Percentiles rank a stretch among this genome's conserved stretches.
Evolutionary conservation across 805 yeast species (phyloP).

Genomic region (Saturnispora kantuleensis): DNA sequence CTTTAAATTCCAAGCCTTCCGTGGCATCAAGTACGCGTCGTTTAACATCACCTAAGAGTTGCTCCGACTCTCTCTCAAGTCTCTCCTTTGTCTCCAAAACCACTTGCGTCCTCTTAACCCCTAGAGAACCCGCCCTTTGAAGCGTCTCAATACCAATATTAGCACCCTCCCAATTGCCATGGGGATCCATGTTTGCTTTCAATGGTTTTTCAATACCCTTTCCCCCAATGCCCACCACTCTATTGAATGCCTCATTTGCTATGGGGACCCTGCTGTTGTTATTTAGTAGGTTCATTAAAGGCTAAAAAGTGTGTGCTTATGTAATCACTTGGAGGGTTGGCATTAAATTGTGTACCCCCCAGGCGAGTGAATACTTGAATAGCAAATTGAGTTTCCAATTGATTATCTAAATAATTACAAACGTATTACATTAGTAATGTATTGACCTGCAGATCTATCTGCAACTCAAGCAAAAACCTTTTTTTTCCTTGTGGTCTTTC

Average conservation of each 20-base stretch:
- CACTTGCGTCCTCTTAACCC: neutral
- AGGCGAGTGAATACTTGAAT: too few species aligned
- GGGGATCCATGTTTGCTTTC: neutral
- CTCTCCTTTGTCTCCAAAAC: constrained; percentile 8
- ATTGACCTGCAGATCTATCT: too few species aligned
- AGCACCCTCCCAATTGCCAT: neutral
- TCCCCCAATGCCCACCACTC: neutral
- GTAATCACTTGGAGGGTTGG: too few species aligned
- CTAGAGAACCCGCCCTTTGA: neutral
- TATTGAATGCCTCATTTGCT: neutral
- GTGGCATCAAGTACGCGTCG: too few species aligned
- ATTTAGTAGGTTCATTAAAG: neutral
- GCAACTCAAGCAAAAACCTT: too few species aligned
- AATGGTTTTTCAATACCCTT: neutral
- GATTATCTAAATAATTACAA: too few species aligned
- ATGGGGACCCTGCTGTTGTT: constrained; percentile 1
- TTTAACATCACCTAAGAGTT: neutral
- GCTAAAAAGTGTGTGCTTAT: too few species aligned
- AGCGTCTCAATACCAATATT: neutral
- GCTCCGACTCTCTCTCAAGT: constrained; percentile 9
- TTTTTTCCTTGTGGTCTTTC: too few species aligned
- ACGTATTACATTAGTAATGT: too few species aligned
- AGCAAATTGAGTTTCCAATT: too few species aligned
- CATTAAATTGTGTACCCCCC: too few species aligned
- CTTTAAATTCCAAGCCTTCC: too few species aligned